A percentile compares a stretch with the other conserved stretches of the same genome.
These are phyloP conservation scores for Aspergillus novofumigatus DNA, from an alignment of 2,329 filamentous ascomycete genomes.

Conservation along the genomic window DNA sequence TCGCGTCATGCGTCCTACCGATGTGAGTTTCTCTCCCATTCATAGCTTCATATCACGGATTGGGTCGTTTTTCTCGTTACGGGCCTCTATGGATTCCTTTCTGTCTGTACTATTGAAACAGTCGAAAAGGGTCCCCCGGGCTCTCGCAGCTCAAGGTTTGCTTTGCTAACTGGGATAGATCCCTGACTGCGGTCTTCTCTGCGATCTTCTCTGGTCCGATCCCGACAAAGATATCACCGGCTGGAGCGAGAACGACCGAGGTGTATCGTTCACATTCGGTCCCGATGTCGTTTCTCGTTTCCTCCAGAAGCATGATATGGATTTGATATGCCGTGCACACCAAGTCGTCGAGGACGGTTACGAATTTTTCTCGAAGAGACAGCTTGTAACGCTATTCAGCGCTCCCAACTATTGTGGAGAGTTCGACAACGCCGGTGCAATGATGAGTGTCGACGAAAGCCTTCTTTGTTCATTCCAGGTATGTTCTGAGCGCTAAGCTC, in stretches of 20 bases:
- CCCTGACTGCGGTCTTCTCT: slow-evolving; percentile 93
- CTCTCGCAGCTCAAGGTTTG: slow-evolving; percentile 31
- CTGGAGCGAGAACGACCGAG: slow-evolving; percentile 98
- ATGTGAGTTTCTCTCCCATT: slow-evolving; percentile 62
- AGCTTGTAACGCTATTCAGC: slow-evolving; percentile 95
- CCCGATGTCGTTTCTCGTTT: slow-evolving; percentile 96
- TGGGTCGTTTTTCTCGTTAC: not conserved
- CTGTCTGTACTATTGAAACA: slow-evolving; percentile 3
- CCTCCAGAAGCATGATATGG: slow-evolving; percentile 99
- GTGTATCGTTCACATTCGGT: slow-evolving; percentile 97
- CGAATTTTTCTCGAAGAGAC: slow-evolving; percentile 98
- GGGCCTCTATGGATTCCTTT: not conserved
- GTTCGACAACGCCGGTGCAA: slow-evolving; percentile 98
- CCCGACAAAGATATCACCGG: slow-evolving; percentile 99
- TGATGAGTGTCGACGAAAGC: slow-evolving; percentile 99
- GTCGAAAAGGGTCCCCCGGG: slow-evolving; percentile 15
- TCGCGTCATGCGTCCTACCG: slow-evolving; percentile 96
- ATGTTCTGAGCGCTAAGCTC: slow-evolving; percentile 20
- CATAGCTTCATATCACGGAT: slow-evolving; percentile 3
- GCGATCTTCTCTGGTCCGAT: slow-evolving; percentile 97
- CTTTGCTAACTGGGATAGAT: slow-evolving; percentile 62
- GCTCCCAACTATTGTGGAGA: slow-evolving; percentile 99
- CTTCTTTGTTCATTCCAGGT: slow-evolving; percentile 99
- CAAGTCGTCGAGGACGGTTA: slow-evolving; percentile 99
- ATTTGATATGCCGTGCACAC: slow-evolving; percentile 96